Base-by-base conservation (phyloP, 2,329 filamentous ascomycete genomes). In the Cercospora sojina region DNA sequence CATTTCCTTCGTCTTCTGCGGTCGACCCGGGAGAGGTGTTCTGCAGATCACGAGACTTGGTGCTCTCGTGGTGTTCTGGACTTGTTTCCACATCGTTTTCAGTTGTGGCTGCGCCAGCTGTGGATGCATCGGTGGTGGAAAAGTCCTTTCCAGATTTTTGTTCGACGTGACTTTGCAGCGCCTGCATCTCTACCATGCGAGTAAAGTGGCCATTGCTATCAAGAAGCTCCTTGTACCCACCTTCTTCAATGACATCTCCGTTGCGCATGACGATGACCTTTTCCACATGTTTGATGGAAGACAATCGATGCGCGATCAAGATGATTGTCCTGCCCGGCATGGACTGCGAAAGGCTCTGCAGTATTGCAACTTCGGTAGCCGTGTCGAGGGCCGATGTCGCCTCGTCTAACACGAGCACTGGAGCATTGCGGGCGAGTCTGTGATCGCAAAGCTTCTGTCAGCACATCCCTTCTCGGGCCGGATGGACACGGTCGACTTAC, bases 261-360 rank as follows among this genome's bases (percentile, higher is more conserved):
- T 74, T 70, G 1, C 73, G 74, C 73, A 82, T 76, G 16, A 81
- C 79, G 64, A 76, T 79, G 13, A 81, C 80, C 3, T 72, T 59
- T 67, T 80, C 76, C 0, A 77, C 77, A 41, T 77, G 67, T 35
- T 73, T 70, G 13, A 80, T 72, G 3, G 79, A 80, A 5, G 73
- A 75, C 16, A 80, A 70, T 2, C 78, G 72, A 74, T 81, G 79
- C 7, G 79, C 79, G 3, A 81, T 76, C 0, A 77, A 77, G 12
- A 82, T 73, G 35, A 77, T 80, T 0, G 78, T 81, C 9, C 79
- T 69, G 1, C 72, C 72, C 71, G 56, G 32, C 1, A 74, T 32
- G 82, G 82, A 80, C 20, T 72, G 66, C 43, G 91, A 88, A 74
- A 93, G 87, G 0, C 90, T 89, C 0, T 69, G 63, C 38, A 76